phyloP scores from a whole-genome alignment of 495 filamentous ascomycete species.

The Massariosphaeria phaeospora region DNA sequence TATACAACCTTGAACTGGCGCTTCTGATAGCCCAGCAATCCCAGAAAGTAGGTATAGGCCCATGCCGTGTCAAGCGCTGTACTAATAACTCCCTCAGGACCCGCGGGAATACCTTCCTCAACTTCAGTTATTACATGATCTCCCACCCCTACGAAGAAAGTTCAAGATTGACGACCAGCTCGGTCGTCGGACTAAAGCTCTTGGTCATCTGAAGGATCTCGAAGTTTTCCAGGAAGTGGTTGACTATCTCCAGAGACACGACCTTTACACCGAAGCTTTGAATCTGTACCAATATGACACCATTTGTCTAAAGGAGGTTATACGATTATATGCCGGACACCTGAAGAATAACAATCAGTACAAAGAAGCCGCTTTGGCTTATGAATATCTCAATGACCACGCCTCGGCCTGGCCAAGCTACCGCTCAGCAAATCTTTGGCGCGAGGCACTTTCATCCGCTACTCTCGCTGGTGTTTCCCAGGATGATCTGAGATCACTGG shows the following conservation, averaged over 20 bases:
- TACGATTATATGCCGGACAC: slow-evolving; percentile 69
- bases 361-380: slow-evolving; percentile 79
- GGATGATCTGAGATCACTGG: slow-evolving; percentile 59
- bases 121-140: slow-evolving; percentile 74
- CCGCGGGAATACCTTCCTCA: slow-evolving; percentile 95
- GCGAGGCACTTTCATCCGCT: slow-evolving; percentile 75
- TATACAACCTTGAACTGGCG: slow-evolving; percentile 87
- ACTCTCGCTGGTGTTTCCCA: slow-evolving; percentile 57
- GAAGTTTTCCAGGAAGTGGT: slow-evolving; percentile 68
- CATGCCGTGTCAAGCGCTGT: no score
- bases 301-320: slow-evolving; percentile 56
- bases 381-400: slow-evolving; percentile 77
- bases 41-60: slow-evolving; percentile 60
- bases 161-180: slow-evolving; percentile 89
- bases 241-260: slow-evolving; percentile 69
- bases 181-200: slow-evolving; percentile 66
- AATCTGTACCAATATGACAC: slow-evolving; percentile 78
- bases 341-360: slow-evolving; percentile 68
- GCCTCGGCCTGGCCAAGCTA: slow-evolving; percentile 70
- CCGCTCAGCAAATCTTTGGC: slow-evolving; percentile 78
- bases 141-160: slow-evolving; percentile 60
- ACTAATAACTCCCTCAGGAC: slow-evolving; percentile 48
- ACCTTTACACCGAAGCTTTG: slow-evolving; percentile 71
- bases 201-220: slow-evolving; percentile 65
- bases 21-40: slow-evolving; percentile 91